Conservation (phyloP, 164 flowering plant species). For the Buxus sempervirens region DNA sequence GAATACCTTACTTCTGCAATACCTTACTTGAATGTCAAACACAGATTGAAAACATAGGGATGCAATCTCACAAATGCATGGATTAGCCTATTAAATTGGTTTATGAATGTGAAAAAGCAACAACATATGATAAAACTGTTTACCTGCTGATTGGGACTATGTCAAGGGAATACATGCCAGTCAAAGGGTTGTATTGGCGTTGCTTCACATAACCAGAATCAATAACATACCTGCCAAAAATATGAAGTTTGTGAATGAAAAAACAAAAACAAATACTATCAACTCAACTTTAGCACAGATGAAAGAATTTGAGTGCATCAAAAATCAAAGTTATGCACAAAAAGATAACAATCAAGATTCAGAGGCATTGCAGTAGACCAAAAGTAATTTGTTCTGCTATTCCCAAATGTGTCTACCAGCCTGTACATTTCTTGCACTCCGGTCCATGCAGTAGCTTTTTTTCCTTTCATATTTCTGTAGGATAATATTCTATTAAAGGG, state of each 20-base stretch:
- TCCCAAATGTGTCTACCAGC: too few species aligned
- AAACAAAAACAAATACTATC: background rate
- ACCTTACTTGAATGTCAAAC: background rate
- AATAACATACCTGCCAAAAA: conserved; percentile 74
- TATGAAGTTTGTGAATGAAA: background rate
- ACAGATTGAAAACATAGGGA: background rate
- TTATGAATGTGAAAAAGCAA: background rate
- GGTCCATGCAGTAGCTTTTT: too few species aligned
- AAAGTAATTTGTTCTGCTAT: too few species aligned
- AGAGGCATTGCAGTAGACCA: too few species aligned
- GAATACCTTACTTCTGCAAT: too few species aligned
- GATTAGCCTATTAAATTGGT: background rate
- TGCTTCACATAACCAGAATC: conserved; percentile 98
- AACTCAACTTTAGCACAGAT: background rate
- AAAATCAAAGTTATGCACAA: too few species aligned
- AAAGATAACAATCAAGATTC: background rate
- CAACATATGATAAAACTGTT: conserved; percentile 5
- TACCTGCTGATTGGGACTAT: conserved; percentile 93
- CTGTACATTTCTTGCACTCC: too few species aligned
- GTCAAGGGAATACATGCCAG: conserved; percentile 98
- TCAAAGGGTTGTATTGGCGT: conserved; percentile 86
- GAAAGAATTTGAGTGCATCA: background rate
- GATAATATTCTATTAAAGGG: background rate
- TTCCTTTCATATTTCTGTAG: background rate
- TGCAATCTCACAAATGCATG: background rate